phyloP scores from a whole-genome alignment of 2,329 filamentous ascomycete species.

The Dendryphion nanum region DNA sequence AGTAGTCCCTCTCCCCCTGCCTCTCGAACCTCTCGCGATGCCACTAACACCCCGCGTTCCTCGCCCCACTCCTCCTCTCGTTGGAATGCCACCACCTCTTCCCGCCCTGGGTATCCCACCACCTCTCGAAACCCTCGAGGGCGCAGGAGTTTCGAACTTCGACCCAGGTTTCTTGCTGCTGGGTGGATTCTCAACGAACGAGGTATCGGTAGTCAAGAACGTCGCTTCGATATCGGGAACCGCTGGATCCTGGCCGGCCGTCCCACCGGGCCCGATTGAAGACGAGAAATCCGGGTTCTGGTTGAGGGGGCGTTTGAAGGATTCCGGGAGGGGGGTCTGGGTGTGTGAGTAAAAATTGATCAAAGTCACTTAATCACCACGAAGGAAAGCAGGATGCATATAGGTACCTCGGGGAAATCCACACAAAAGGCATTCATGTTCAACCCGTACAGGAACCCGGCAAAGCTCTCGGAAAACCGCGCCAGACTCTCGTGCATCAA shows the following conservation, averaged over 20 bases:
- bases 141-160: constrained; percentile 41
- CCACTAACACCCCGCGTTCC: constrained; percentile 36
- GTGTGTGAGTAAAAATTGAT: neutral
- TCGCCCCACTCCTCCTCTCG: constrained; percentile 29
- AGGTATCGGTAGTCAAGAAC: constrained; percentile 90
- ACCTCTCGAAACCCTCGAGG: constrained; percentile 22
- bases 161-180: constrained; percentile 45
- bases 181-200: constrained; percentile 82
- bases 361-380: neutral
- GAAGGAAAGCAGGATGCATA: neutral
- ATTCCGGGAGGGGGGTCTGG: constrained; percentile 79
- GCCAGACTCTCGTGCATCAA: constrained; percentile 93
- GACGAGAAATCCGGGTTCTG: constrained; percentile 19
- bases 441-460: constrained; percentile 88
- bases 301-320: constrained; percentile 58
- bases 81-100: constrained; percentile 33
- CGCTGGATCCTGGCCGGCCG: neutral
- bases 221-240: constrained; percentile 67
- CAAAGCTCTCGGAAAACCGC: constrained; percentile 94
- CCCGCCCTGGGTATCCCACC: constrained; percentile 34
- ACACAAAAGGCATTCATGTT: constrained; percentile 99
- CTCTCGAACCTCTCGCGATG: constrained; percentile 36
- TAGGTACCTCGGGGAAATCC: constrained; percentile 85
- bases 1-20: constrained; percentile 35
- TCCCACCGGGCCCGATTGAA: constrained; percentile 1